Evolutionary conservation across 495 filamentous ascomycete species (phyloP).

Genomic region (Arthonia radiata): DNA sequence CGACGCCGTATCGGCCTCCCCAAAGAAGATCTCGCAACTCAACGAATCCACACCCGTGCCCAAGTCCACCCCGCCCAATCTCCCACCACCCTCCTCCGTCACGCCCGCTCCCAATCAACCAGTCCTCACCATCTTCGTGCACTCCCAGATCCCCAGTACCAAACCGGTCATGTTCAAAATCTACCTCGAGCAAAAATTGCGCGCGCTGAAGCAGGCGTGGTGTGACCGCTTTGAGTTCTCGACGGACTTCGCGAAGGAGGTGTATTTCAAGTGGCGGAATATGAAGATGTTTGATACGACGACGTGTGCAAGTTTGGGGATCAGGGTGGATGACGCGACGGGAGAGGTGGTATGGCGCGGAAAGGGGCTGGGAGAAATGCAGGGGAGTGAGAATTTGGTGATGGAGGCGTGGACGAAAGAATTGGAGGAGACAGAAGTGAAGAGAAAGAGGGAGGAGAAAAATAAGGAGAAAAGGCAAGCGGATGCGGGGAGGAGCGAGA

Average conservation of each 20-base stretch:
- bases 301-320: conserved; percentile 41
- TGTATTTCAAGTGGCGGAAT: conserved; percentile 63
- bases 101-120: conserved; percentile 12
- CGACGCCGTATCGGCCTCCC: conserved; percentile 2
- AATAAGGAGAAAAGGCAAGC: conserved; percentile 1
- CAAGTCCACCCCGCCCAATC: too few relatives aligned
- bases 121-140: conserved; percentile 46
- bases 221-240: conserved; percentile 33
- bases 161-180: conserved; percentile 40
- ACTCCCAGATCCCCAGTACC: conserved; percentile 34
- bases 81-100: conserved; percentile 1
- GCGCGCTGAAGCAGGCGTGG: conserved; percentile 43
- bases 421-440: too few relatives aligned
- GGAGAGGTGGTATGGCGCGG: conserved; percentile 18
- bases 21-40: conserved; percentile 3
- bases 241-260: conserved; percentile 10
- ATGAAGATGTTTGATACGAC: conserved; percentile 47
- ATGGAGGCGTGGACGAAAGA: conserved; percentile 25
- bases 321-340: conserved; percentile 32
- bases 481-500: too few relatives aligned
- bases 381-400: conserved; percentile 13
- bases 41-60: background rate
- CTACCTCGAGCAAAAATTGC: conserved; percentile 35
- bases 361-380: conserved; percentile 4
- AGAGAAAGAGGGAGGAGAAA: conserved; percentile 10